Evolutionary conservation across 1,284 basidiomycete species (phyloP).

Genomic region (Ganoderma lucidum): DNA sequence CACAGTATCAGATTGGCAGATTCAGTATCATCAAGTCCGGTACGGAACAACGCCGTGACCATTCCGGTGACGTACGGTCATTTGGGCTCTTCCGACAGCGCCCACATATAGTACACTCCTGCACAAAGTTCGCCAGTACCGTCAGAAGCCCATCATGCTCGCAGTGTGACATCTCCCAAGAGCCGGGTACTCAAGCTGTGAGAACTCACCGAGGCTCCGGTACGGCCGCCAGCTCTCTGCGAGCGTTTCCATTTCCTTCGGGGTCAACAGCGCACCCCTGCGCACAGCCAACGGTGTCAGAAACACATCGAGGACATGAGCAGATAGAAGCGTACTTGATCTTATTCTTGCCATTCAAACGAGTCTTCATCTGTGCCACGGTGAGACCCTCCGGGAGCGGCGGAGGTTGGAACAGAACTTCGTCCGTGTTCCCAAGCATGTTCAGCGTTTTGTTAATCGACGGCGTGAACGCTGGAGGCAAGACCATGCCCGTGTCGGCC

Average conservation of each 20-base stretch:
- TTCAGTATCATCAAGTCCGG: neutral
- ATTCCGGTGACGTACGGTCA: neutral
- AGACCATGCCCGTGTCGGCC: conserved; percentile 33
- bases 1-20: neutral
- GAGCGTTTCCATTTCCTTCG: conserved; percentile 83
- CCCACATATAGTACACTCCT: conserved; percentile 74
- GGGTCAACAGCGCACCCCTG: conserved; percentile 82
- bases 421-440: conserved; percentile 29
- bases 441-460: conserved; percentile 65
- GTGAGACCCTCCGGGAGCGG: conserved; percentile 72
- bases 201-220: conserved; percentile 70
- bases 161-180: neutral
- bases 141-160: conserved; percentile 4
- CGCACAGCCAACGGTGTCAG: conserved; percentile 6
- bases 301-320: conserved; percentile 16
- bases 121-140: conserved; percentile 9
- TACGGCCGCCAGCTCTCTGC: conserved; percentile 85
- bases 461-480: conserved; percentile 73
- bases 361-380: conserved; percentile 64
- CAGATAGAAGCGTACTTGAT: conserved; percentile 65
- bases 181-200: neutral
- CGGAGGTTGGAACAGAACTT: conserved; percentile 25
- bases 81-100: conserved; percentile 52
- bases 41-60: neutral
- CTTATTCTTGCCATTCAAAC: conserved; percentile 84